Evolutionary conservation across 1,139 yeast genomes (phyloP), one percentile per base, ranked within the genome.

Genomic region (Debaryomycetaceae sp.): DNA sequence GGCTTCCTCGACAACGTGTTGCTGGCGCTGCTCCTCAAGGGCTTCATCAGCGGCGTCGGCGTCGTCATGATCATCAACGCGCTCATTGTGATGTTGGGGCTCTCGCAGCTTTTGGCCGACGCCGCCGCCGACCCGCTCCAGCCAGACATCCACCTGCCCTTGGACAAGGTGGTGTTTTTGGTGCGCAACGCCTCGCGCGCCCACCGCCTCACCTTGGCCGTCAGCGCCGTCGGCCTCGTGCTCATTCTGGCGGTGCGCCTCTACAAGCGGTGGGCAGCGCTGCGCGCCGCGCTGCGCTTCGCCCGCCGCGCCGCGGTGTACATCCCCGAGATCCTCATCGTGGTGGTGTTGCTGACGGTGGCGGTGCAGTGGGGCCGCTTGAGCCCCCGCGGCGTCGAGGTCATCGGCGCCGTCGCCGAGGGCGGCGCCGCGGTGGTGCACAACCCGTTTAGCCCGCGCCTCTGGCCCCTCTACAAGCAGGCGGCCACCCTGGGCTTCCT

Each of bases 1-100:
- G 98, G 98, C 0, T 91, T 81, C 49, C 63, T 91, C 30, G 96
- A 91, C 46, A 85, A 86, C 39, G 89, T 91, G 0, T 65, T 91
- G 34, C 81, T 93, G 37, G 82, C 86, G 8, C 81, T 95, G 0
- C 62, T 91, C 23, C 63, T 91, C 18, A 72, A 93, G 43, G 97
- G 97, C 0, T 91, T 91, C 51, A 84, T 91, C 25, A 75, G 91
- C 28, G 95, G 95, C 0, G 94, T 91, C n/a, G 97, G 96, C 9
- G 51, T 85, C 12, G 89, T 89, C 7, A 89, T 91, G 91, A 66
- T 86, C 13, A 71, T 86, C 30, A 88, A 84, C 48, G 82, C 96
- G 3, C 48, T 74, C 15, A 75, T 88, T 12, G 74, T 81, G 4
- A 83, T 82, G 52, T 56, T 89, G 27, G 95, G 95, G 1, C 59